Conservation (phyloP, 2,329 filamentous ascomycete species). For the Xylaria polymorpha region DNA sequence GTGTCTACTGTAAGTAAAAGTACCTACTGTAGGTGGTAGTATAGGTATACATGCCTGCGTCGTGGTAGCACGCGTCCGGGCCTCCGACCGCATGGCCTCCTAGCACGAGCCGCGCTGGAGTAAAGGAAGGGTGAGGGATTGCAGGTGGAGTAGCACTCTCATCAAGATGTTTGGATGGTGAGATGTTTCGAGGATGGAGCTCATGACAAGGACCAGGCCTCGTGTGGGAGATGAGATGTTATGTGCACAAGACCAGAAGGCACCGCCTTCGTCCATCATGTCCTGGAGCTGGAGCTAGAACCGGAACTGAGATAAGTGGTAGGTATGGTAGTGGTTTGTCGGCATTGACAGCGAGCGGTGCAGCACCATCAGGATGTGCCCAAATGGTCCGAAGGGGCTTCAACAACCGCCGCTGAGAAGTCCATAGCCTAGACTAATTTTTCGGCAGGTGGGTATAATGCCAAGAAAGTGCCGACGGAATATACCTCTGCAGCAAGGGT, state of each 20-base stretch:
- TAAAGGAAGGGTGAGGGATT: constrained; percentile 29
- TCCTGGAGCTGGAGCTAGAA: constrained; percentile 2
- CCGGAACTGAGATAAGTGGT: constrained; percentile 3
- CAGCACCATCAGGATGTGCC: constrained; percentile 23
- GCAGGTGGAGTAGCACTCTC: constrained; percentile 27
- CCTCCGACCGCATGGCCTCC: constrained; percentile 20
- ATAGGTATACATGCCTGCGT: constrained; percentile 28
- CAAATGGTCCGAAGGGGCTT: constrained; percentile 26
- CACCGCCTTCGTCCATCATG: constrained; percentile 12
- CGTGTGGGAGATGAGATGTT: constrained; percentile 37
- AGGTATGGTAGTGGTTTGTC: constrained; percentile 23
- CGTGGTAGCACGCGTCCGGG: constrained; percentile 34
- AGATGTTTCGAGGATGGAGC: constrained; percentile 35
- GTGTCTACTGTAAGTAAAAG: neutral
- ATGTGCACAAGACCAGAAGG: constrained; percentile 25
- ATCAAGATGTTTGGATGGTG: constrained; percentile 24
- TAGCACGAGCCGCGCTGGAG: constrained; percentile 30
- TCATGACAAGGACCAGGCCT: constrained; percentile 35
- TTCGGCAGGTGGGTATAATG: constrained; percentile 29
- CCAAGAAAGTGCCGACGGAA: constrained; percentile 40
- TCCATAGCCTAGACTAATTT: constrained; percentile 29
- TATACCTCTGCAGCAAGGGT: constrained; percentile 48
- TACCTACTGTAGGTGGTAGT: constrained; percentile 20
- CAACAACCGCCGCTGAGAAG: constrained; percentile 32
- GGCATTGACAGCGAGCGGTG: constrained; percentile 27